Evolutionary conservation across 371 early-diverging fungal genomes (phyloP).

Genomic region (Coemansia sp.): DNA sequence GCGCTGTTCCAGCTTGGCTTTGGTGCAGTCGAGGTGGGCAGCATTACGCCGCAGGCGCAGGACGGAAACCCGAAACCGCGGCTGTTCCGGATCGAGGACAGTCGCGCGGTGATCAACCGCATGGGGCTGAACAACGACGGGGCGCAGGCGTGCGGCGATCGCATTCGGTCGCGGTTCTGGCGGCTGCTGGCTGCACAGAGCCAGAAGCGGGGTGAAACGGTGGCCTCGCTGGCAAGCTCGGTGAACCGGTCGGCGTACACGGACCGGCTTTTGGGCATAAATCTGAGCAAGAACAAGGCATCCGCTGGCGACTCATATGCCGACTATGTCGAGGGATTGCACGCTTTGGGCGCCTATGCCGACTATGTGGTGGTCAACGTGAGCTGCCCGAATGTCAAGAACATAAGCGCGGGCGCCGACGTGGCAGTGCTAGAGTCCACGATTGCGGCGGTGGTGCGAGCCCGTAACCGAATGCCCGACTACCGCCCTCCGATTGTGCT

Average conservation of each 20-base stretch:
- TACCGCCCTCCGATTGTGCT: slow-evolving; percentile 70
- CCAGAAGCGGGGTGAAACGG: slow-evolving; percentile 46
- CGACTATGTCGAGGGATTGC: slow-evolving; percentile 75
- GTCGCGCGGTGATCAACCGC: slow-evolving; percentile 78
- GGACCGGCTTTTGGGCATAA: slow-evolving; percentile 69
- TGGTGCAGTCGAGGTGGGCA: slow-evolving; percentile 83
- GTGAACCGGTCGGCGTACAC: slow-evolving; percentile 42
- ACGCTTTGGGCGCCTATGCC: slow-evolving; percentile 65
- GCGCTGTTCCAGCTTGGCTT: slow-evolving; percentile 76
- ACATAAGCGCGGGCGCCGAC: slow-evolving; percentile 66
- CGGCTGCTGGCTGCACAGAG: slow-evolving; percentile 56
- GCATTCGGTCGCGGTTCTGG: slow-evolving; percentile 67
- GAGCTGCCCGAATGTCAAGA: slow-evolving; percentile 80
- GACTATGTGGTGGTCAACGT: slow-evolving; percentile 86
- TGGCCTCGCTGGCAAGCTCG: slow-evolving; percentile 29
- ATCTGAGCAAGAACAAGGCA: slow-evolving; percentile 82
- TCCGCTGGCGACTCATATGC: slow-evolving; percentile 58
- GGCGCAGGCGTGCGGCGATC: slow-evolving; percentile 55
- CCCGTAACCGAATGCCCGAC: slow-evolving; percentile 54
- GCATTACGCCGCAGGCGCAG: slow-evolving; percentile 80
- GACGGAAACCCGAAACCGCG: slow-evolving; percentile 80
- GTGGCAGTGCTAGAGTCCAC: slow-evolving; percentile 64
- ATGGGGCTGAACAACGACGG: slow-evolving; percentile 89
- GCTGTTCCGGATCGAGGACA: slow-evolving; percentile 71
- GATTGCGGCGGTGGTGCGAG: slow-evolving; percentile 60